Conservation (phyloP, 2,329 filamentous ascomycete species). For the Phoma sp. region DNA sequence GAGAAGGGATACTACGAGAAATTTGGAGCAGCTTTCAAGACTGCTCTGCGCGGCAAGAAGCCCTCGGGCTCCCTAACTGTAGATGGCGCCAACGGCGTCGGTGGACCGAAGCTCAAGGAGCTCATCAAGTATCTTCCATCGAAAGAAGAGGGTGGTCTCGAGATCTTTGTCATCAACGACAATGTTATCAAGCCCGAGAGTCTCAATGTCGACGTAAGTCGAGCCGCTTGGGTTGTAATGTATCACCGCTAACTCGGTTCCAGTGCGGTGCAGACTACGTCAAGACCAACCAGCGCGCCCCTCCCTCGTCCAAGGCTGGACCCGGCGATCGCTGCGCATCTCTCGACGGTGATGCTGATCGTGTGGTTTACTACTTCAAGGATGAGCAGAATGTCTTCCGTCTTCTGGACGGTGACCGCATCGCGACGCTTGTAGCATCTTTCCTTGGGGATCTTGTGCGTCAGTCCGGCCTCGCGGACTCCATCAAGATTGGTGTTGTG, state of each 20-base stretch:
- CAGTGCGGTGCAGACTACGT: conserved; percentile 95
- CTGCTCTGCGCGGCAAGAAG: conserved; percentile 75
- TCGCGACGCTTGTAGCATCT: conserved; percentile 89
- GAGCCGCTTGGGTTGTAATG: background rate
- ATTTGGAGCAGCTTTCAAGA: conserved; percentile 81
- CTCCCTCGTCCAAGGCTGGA: conserved; percentile 78
- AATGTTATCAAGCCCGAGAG: conserved; percentile 88
- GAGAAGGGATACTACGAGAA: conserved; percentile 97
- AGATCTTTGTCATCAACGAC: conserved; percentile 90
- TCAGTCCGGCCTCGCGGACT: conserved; percentile 76
- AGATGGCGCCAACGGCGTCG: conserved; percentile 96
- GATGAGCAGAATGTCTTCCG: conserved; percentile 84
- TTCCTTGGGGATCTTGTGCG: conserved; percentile 90
- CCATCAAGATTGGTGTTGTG: conserved; percentile 89
- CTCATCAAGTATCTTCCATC: conserved; percentile 81
- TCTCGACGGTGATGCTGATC: conserved; percentile 93
- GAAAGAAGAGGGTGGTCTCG: conserved; percentile 68
- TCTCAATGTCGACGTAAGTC: conserved; percentile 80
- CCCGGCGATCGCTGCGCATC: conserved; percentile 83
- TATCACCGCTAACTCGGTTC: conserved; percentile 17
- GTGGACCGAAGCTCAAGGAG: conserved; percentile 86
- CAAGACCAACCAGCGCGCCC: conserved; percentile 93
- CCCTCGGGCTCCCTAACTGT: conserved; percentile 77
- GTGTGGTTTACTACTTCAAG: conserved; percentile 92
- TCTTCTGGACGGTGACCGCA: conserved; percentile 94